Base-by-base conservation (phyloP, 257 asterid genomes). In the Buddleja alternifolia region DNA sequence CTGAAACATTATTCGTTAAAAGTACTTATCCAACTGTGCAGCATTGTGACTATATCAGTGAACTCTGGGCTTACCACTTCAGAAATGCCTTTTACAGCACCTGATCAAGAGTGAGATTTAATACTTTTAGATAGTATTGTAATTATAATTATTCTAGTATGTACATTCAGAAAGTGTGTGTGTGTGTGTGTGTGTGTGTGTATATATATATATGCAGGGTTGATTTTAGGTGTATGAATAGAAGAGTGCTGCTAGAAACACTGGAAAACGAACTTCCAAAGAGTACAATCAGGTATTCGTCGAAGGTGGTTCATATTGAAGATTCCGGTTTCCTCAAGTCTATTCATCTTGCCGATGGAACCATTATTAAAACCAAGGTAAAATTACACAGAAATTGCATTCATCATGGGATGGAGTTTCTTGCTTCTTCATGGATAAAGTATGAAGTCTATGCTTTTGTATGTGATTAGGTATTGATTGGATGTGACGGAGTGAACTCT, bases 331-430 rank as follows among this genome's bases (percentile, higher is more conserved):
- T 8, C 6, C 19, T 76, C 60, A 82, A 89, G 53, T 73, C 81
- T 61, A 58, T 91, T 47, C 96, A 83, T 66, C 91, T 91, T 51
- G 80, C 91, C 11, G 95, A 89, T 79, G 97, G 96, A 44, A 59
- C 83, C 17, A 34, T 79, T 62, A 25, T 89, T 9, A 83, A 76
- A 83, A 44, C 95, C 15, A 87, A 85, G 95, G 96, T 87, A 80
- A 23, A 46, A 24, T 15, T 23, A 37, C 39, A 53, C 37, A 21
- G 37, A 6, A 34, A 34, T 37, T 16, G 16, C 3, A 51, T 51
- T 51, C 1, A 14, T 14, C 14, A 19, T 50, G 25, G 56, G 40
- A 53, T 41, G n/a, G n/a, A n/a, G n/a, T n/a, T n/a, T n/a, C n/a
- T n/a, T n/a, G n/a, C n/a, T n/a, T n/a, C n/a, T n/a, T n/a, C n/a